A percentile compares a stretch with the other conserved stretches of the same genome.
Evolutionary conservation across 805 yeast species (phyloP).

Genomic region (Spathaspora gorwiae): DNA sequence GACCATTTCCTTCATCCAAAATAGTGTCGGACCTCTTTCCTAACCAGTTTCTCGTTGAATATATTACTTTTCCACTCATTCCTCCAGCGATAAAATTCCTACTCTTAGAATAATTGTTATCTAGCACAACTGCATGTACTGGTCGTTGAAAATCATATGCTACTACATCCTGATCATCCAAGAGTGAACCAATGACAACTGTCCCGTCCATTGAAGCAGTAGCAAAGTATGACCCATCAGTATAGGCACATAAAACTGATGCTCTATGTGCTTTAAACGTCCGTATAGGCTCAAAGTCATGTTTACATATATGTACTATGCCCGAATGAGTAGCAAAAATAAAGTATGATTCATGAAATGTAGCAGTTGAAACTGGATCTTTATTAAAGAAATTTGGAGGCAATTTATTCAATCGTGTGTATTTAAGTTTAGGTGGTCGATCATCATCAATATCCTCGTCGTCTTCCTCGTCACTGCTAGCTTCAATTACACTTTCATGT

Average conservation of each 20-base stretch:
- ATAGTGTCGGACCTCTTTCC: slow-evolving; percentile 71
- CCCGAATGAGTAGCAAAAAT: slow-evolving; percentile 92
- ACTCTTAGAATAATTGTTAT: slow-evolving; percentile 57
- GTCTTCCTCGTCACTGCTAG: background rate
- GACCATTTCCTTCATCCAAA: slow-evolving; percentile 58
- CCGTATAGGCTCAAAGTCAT: slow-evolving; percentile 57
- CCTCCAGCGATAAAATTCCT: slow-evolving; percentile 83
- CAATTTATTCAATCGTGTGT: slow-evolving; percentile 61
- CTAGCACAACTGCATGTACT: slow-evolving; percentile 79
- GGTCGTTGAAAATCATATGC: slow-evolving; percentile 87
- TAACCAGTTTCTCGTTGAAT: slow-evolving; percentile 81
- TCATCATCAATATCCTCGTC: slow-evolving; percentile 10
- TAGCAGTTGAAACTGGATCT: slow-evolving; percentile 75
- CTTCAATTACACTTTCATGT: background rate
- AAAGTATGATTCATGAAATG: slow-evolving; percentile 54
- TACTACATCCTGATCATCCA: slow-evolving; percentile 56
- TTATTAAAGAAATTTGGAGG: slow-evolving; percentile 67
- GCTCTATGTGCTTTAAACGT: slow-evolving; percentile 84
- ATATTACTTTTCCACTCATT: slow-evolving; percentile 74
- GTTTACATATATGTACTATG: slow-evolving; percentile 58
- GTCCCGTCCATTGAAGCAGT: slow-evolving; percentile 95
- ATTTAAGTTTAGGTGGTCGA: slow-evolving; percentile 73
- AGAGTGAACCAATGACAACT: slow-evolving; percentile 70
- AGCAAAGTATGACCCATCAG: slow-evolving; percentile 73
- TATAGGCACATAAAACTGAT: slow-evolving; percentile 66